Percentiles rank a stretch among this genome's conserved stretches.
phyloP scores from a whole-genome alignment of 805 yeast species.

The Crinitomyces ghanaensis region DNA sequence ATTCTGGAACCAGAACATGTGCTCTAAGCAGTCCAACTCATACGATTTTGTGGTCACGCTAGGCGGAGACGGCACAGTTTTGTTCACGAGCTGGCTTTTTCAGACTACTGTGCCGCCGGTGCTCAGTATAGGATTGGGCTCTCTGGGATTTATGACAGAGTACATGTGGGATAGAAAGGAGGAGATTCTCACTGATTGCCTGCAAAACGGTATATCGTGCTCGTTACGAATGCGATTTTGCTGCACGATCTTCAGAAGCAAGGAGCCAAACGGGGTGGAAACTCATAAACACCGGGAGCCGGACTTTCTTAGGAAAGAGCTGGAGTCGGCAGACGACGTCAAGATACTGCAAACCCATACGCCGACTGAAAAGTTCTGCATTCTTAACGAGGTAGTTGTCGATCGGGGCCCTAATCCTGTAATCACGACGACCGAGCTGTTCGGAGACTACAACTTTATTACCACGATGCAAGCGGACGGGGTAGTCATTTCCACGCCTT shows the following conservation, averaged over 20 bases:
- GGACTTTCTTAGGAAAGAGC: slow-evolving; percentile 21
- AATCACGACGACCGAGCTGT: slow-evolving; percentile 40
- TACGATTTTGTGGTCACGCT: slow-evolving; percentile 76
- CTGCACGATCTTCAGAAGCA: slow-evolving; percentile 35
- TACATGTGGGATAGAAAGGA: slow-evolving; percentile 35
- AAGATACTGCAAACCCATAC: slow-evolving; percentile 21
- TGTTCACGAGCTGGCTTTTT: slow-evolving; percentile 78
- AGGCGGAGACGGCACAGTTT: slow-evolving; percentile 96
- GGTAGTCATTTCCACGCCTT: slow-evolving; percentile 51
- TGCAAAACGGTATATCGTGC: slow-evolving; percentile 35
- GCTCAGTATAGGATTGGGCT: slow-evolving; percentile 77
- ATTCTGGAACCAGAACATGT: slow-evolving; percentile 60
- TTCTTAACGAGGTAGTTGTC: slow-evolving; percentile 41
- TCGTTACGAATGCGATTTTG: slow-evolving; percentile 41
- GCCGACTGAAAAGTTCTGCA: slow-evolving; percentile 26
- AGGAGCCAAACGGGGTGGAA: slow-evolving; percentile 11
- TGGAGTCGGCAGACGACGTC: slow-evolving; percentile 13
- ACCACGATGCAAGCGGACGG: slow-evolving; percentile 64
- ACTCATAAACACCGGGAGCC: slow-evolving; percentile 11
- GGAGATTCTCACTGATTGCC: slow-evolving; percentile 27
- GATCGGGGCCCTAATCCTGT: slow-evolving; percentile 43
- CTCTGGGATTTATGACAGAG: slow-evolving; percentile 83
- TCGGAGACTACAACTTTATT: slow-evolving; percentile 36
- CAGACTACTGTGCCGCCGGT: slow-evolving; percentile 86
- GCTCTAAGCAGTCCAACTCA: slow-evolving; percentile 32